Evolutionary conservation across 2,329 filamentous ascomycete genomes (phyloP).

Genomic region (Lachnellula arida): DNA sequence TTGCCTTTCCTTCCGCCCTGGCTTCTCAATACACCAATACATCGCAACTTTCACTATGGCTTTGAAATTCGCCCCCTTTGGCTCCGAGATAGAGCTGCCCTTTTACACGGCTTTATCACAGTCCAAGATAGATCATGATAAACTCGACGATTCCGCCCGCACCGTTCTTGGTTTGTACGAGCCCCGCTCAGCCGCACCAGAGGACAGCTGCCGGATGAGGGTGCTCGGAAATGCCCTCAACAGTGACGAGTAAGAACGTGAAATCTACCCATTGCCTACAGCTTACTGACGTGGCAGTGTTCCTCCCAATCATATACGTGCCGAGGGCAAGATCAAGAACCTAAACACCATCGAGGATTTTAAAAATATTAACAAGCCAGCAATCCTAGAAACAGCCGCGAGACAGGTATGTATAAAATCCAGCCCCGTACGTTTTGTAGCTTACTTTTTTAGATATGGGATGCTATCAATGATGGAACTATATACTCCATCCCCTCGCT

Average conservation of each 20-base stretch:
- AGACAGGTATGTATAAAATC: slow-evolving; percentile 55
- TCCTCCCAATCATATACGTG: slow-evolving; percentile 68
- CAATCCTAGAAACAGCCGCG: slow-evolving; percentile 73
- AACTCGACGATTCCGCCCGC: slow-evolving; percentile 88
- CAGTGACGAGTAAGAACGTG: slow-evolving; percentile 66
- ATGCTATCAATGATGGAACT: slow-evolving; percentile 92
- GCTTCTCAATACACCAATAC: neutral
- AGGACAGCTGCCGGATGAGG: slow-evolving; percentile 82
- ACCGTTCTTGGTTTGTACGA: slow-evolving; percentile 86
- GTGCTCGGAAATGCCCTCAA: slow-evolving; percentile 83
- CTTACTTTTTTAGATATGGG: slow-evolving; percentile 70
- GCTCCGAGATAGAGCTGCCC: slow-evolving; percentile 88
- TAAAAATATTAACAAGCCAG: slow-evolving; percentile 72
- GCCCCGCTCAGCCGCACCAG: slow-evolving; percentile 66
- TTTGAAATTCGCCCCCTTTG: slow-evolving; percentile 81
- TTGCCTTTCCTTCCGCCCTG: no score
- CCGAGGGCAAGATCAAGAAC: slow-evolving; percentile 92
- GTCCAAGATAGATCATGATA: slow-evolving; percentile 94
- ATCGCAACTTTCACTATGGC: slow-evolving; percentile 21
- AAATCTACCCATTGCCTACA: neutral
- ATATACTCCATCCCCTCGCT: slow-evolving; percentile 94
- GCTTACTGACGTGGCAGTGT: slow-evolving; percentile 46
- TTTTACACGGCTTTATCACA: slow-evolving; percentile 93
- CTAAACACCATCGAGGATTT: slow-evolving; percentile 96
- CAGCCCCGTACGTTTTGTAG: neutral